Evolutionary conservation across 202 grass and related monocot species (phyloP).

Genomic region (Setaria italica): DNA sequence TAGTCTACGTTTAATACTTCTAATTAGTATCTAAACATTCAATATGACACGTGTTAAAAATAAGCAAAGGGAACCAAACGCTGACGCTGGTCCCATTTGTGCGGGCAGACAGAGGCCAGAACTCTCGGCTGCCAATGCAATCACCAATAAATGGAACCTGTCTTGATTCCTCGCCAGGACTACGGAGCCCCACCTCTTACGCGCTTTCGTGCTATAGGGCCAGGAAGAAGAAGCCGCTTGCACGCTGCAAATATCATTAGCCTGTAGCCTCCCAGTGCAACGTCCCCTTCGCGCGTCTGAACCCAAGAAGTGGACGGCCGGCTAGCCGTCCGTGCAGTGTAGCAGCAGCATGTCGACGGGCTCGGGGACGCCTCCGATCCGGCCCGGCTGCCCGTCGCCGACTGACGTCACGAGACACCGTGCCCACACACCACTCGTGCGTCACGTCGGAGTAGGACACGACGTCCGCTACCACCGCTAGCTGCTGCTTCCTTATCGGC

Average conservation of each 20-base stretch:
- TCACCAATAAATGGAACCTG: not conserved
- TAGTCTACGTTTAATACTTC: too few relatives aligned
- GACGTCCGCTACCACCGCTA: not conserved
- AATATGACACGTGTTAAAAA: too few relatives aligned
- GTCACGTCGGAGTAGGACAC: not conserved
- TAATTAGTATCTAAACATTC: too few relatives aligned
- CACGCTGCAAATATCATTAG: not conserved
- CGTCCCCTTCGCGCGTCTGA: constrained; percentile 8
- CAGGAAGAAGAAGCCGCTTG: not conserved
- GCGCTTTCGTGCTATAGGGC: not conserved
- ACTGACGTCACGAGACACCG: not conserved
- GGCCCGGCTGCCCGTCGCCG: not conserved
- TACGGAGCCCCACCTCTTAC: not conserved
- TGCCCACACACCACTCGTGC: not conserved
- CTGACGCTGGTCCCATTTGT: not conserved
- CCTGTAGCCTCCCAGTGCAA: not conserved
- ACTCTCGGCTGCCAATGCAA: not conserved
- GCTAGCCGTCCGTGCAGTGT: not conserved
- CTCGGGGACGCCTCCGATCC: not conserved
- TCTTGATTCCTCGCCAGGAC: not conserved
- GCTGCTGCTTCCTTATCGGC: not conserved
- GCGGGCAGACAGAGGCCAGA: not conserved
- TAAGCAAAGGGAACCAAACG: too few relatives aligned
- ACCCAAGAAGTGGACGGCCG: not conserved
- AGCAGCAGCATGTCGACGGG: not conserved